phyloP scores from a whole-genome alignment of 768 basidiomycete genomes.

The Leccinum arenicola region DNA sequence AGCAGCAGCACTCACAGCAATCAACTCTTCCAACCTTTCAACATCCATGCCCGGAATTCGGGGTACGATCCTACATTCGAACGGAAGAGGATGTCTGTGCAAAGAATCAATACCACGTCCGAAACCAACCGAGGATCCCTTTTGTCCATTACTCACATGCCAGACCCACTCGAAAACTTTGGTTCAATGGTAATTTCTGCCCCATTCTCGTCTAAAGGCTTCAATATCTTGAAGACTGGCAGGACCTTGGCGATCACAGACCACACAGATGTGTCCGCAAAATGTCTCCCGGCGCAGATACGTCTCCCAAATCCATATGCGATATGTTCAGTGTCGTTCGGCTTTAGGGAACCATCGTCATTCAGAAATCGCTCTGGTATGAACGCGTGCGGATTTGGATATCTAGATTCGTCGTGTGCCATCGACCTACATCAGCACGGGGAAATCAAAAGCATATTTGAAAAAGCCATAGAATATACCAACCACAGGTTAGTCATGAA shows the following conservation, averaged over 20 bases:
- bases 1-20: not conserved
- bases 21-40: not conserved
- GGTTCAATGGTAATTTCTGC: not conserved
- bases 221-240: not conserved
- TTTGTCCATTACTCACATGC: not conserved
- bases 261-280: not conserved
- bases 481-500: not conserved
- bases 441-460: not conserved
- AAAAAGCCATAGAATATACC: not conserved
- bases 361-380: not conserved
- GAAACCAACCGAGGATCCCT: not conserved
- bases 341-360: not conserved
- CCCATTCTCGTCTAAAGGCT: not conserved
- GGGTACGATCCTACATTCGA: not conserved
- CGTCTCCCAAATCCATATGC: not conserved
- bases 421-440: not conserved
- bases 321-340: not conserved
- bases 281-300: not conserved
- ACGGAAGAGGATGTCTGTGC: not conserved
- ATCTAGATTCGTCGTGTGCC: not conserved
- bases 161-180: not conserved
- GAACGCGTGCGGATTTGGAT: not conserved
- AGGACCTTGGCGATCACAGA: not conserved
- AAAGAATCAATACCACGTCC: not conserved
- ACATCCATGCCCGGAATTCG: not conserved